Evolutionary conservation across 2,329 filamentous ascomycete species (phyloP), one percentile per base, ranked within the genome.

Genomic region (Colletotrichum kahawae): DNA sequence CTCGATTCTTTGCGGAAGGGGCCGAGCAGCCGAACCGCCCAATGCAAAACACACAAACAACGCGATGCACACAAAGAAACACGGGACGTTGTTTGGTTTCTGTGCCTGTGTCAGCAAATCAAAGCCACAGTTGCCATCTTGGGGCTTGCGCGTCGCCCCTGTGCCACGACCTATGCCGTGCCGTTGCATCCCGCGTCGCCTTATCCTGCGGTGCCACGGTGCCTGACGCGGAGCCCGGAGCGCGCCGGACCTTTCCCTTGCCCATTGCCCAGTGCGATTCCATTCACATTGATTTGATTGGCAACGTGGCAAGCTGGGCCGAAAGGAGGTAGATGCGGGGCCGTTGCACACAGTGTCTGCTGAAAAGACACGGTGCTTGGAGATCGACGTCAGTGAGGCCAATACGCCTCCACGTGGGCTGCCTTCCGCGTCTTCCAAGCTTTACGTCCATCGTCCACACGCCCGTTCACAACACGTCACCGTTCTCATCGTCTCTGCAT

Each of bases 351-450:
- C 72, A 63, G 62, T 67, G 56, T 60, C 21, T 24, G 0, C 1
- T 5, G 21, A 1, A 2, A 1, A 7, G 33, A 16, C 29, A 56
- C 57, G 14, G 24, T 57, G 38, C 67, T n/a, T 13, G n/a, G 38
- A 70, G 57, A 43, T 27, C 72, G 60, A 75, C 72, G 72, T 75
- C 63, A 72, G 69, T 72, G 72, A 75, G 70, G 72, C 69, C 51
- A 57, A 34, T 36, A 71, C 60, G 60, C 67, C 60, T 65, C 67
- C 71, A 74, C 71, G 67, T 74, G 71, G 67, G 60, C 34, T 56
- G 48, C 16, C 18, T 14, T 36, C 31, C 51, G 2, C 36, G 12
- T 24, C n/a, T 62, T 51, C 59, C 66, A 54, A 60, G 51, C 5
- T 67, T 33, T 27, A 14, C 56, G 57, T 14, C 56, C 33, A 10